Base-by-base conservation (phyloP, 2,329 filamentous ascomycete species). In the Berkeleyomyces rouxiae region DNA sequence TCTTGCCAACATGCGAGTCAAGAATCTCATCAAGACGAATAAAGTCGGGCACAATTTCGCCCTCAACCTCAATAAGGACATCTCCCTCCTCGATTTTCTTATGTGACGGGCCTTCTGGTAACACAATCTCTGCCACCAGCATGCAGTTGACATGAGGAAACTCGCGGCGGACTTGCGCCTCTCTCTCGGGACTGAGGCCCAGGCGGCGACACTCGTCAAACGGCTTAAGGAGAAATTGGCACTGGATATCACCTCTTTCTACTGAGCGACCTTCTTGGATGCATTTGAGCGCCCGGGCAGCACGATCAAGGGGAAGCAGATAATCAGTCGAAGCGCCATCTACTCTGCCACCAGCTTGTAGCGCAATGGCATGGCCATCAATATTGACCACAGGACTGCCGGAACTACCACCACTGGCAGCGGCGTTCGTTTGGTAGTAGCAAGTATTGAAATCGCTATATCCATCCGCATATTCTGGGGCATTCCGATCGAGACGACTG, bases 261-360 rank as follows among this genome's bases (percentile, higher is more conserved):
- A 99, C 85, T 1, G 81, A 81, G 68, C 85, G 81, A 42, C 83
- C 85, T 67, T 85, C 79, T 71, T 87, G 90, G 62, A 99, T 86
- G 70, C 90, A 95, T 70, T 90, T 82, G 62, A 99, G 78, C 0
- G 93, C 93, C 66, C 93, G 84, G 47, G 92, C 75, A 0, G 95
- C 93, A 63, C 93, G 86, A 72, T 99, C 92, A 11, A 99, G 79
- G 0, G 93, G 93, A 4, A 99, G 78, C 74, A 99, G 97, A 73
- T 99, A 99, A 72, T 99, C 93, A 23, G 93, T 99, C 10, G 95
- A 92, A 53, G 93, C 93, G 65, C 92, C 92, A 71, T 99, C 93
- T 39, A 89, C 88, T 73, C 93, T 83, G 53, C 93, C 93, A 66
- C 95, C 93, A 55, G 93, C 93, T 74, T 99, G 93, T 53, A 99